Conservation (phyloP, 139 green algal genomes). For the Nannochloris sp. region DNA sequence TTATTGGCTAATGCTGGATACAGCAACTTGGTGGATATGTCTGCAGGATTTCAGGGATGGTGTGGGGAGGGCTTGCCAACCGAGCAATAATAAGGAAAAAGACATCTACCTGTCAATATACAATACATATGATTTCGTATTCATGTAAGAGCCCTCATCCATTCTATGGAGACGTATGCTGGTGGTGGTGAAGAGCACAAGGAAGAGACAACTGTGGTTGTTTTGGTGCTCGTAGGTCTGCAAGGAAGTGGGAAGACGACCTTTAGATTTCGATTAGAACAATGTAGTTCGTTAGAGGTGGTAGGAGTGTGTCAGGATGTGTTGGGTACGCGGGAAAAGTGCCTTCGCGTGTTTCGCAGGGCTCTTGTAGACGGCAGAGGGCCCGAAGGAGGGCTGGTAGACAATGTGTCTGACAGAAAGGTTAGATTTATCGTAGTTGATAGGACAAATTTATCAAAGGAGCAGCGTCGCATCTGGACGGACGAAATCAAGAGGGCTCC, state of each 20-base stretch:
- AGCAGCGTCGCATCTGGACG: slow-evolving; percentile 58
- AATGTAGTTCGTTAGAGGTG: slow-evolving; percentile 14
- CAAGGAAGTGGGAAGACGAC: slow-evolving; percentile 58
- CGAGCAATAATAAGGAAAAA: background rate
- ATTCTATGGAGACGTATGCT: background rate
- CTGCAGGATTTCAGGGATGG: slow-evolving; percentile 11
- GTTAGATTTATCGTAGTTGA: slow-evolving; percentile 44
- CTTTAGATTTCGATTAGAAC: slow-evolving; percentile 34
- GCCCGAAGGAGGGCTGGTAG: background rate
- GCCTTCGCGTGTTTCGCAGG: slow-evolving; percentile 30
- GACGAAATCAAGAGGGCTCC: slow-evolving; percentile 19
- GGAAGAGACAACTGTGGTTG: slow-evolving; percentile 6
- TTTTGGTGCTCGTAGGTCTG: slow-evolving; percentile 34
- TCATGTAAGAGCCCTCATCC: background rate
- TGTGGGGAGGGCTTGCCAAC: background rate
- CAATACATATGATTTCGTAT: background rate
- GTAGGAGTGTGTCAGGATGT: slow-evolving; percentile 46
- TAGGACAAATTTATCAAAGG: slow-evolving; percentile 45
- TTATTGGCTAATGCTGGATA: slow-evolving; percentile 17
- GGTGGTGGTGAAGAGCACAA: background rate
- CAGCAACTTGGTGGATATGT: slow-evolving; percentile 14
- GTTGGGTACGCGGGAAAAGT: slow-evolving; percentile 57
- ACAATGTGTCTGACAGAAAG: too few relatives aligned
- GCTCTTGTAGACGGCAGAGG: slow-evolving; percentile 25
- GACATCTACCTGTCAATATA: background rate